Conservation (phyloP, 495 filamentous ascomycete genomes). For the Gamarada debralockiae region DNA sequence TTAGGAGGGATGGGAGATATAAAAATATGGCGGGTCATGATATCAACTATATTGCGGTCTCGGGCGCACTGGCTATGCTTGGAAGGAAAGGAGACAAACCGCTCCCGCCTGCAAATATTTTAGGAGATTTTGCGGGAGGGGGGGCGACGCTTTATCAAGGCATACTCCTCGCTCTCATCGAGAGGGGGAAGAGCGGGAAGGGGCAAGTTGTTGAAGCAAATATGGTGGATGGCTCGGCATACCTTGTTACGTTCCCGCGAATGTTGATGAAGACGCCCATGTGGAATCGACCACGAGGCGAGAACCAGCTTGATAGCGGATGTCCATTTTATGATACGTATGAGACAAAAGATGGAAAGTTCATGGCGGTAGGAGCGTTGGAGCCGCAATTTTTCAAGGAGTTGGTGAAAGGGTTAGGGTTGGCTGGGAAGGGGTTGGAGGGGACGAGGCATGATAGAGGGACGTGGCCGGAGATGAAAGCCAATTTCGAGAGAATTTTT, state of each 20-base stretch:
- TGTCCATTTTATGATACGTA: conserved; percentile 88
- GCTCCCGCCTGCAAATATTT: conserved; percentile 74
- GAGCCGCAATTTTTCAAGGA: conserved; percentile 79
- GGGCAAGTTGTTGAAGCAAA: conserved; percentile 92
- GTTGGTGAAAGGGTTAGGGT: conserved; percentile 59
- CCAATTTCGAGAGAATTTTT: conserved; percentile 60
- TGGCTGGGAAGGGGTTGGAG: conserved; percentile 51
- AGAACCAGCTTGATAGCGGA: conserved; percentile 79
- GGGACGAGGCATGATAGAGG: conserved; percentile 47
- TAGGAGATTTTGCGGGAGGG: conserved; percentile 90
- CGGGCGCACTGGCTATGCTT: conserved; percentile 72
- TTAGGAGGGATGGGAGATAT: conserved; percentile 82
- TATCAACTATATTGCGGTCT: conserved; percentile 93
- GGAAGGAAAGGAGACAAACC: conserved; percentile 67
- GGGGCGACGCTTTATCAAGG: conserved; percentile 74
- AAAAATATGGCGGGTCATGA: conserved; percentile 92
- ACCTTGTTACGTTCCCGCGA: conserved; percentile 72
- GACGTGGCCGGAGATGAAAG: conserved; percentile 62
- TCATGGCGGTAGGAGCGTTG: conserved; percentile 86
- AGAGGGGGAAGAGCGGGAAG: conserved; percentile 51
- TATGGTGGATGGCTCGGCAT: conserved; percentile 88
- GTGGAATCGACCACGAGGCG: conserved; percentile 61
- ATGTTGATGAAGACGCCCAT: conserved; percentile 53
- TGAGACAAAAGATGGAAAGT: conserved; percentile 74
- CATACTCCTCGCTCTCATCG: conserved; percentile 59